Base-by-base conservation (phyloP, 1,284 basidiomycete genomes). In the Moesziomyces sp. region DNA sequence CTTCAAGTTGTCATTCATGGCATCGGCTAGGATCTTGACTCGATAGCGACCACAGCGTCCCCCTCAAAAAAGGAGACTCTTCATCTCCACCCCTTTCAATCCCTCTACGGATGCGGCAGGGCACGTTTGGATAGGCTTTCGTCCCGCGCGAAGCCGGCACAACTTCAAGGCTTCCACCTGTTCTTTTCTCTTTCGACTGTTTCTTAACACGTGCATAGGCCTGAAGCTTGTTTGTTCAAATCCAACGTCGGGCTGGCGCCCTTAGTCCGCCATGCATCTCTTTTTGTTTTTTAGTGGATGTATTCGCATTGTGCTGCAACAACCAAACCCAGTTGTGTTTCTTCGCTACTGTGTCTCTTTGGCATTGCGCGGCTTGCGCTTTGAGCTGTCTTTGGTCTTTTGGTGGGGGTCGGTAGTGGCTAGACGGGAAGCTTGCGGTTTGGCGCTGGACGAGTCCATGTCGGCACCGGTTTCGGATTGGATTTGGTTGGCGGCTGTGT, bases 231-330 rank as follows among this genome's bases (percentile, higher is more conserved):
- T n/a, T 40, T 30, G 13, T 10, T 11, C 51, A 67, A 60, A 61
- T 60, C 60, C 54, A 56, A 66, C 71, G 71, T 74, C 71, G 71
- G 71, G 71, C 71, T 45, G 71, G 71, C 54, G 71, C 71, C 66
- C 71, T 69, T 70, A 74, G 71, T 69, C 65, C 59, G 45, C 52
- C 49, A 35, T 53, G 51, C 65, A 58, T 73, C 57, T 28, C 44
- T 58, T 28, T 28, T 43, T 24, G 30, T 46, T 53, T 47, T 46
- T 21, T 46, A 24, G 59, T 67, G 70, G 65, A 68, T 74, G 60
- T 61, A 61, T 55, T 74, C 59, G 71, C 71, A 74, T 65, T 51
- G 21, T 21, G 13, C 33, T 44, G 18, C 42, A 43, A 33, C 18
- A 49, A 57, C 33, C 23, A 6, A 61, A 68, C 57, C 64, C 26